phyloP scores from a whole-genome alignment of 2,329 filamentous ascomycete species.

The Aureobasidium subglaciale region DNA sequence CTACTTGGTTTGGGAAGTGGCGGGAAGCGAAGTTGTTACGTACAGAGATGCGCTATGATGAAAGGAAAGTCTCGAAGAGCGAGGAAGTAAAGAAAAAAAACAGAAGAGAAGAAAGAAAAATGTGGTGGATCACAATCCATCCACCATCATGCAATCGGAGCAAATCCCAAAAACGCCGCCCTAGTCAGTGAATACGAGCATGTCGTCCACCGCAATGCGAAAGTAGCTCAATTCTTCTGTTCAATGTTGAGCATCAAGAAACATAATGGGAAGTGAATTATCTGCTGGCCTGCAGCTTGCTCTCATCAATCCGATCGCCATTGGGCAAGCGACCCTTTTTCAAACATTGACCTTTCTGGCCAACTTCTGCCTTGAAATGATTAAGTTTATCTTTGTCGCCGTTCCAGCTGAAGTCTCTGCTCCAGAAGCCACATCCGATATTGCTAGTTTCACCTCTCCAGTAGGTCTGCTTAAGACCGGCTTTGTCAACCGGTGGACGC shows the following conservation, averaged over 20 bases:
- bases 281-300: background rate
- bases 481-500: conserved; percentile 7
- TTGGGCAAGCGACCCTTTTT: conserved; percentile 20
- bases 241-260: background rate
- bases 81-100: background rate
- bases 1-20: no score
- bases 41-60: background rate
- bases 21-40: background rate
- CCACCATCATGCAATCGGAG: background rate
- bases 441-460: conserved; percentile 21
- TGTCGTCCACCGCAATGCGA: background rate
- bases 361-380: conserved; percentile 32
- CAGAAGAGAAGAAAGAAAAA: background rate
- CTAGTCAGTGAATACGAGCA: background rate
- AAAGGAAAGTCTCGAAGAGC: no score
- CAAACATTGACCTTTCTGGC: conserved; percentile 31
- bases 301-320: conserved; percentile 4
- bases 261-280: background rate
- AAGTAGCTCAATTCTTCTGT: background rate
- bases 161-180: background rate
- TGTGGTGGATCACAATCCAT: background rate
- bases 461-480: conserved; percentile 10
- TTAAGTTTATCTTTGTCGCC: conserved; percentile 26
- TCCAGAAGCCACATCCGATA: conserved; percentile 34
- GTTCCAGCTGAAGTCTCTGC: conserved; percentile 30